Evolutionary conservation across 208 protist species (phyloP), one percentile per base, ranked within the genome.

Genomic region (Wallacemonas collosoma): DNA sequence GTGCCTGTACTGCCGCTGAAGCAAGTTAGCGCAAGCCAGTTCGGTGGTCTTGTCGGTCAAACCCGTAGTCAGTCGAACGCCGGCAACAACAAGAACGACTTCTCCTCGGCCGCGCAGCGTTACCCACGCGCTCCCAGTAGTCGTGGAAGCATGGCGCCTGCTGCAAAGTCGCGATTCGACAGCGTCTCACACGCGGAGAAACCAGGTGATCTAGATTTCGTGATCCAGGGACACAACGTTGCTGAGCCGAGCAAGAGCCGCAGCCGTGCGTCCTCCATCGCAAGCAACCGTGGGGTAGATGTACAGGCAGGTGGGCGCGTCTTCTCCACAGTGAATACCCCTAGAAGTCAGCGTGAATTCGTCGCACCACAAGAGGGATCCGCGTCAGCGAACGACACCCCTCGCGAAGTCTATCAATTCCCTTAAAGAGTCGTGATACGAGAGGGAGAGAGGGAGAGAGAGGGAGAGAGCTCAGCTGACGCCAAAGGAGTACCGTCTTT

Each of bases 161-260:
- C 40, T 12, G 6, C 62, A 51, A 35, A 15, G n/a, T 9, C 45
- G 11, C 36, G 58, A 2, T 12, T 40, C 39, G 38, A 39, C 36
- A 51, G 44, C 48, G 60, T 48, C 38, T 44, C 58, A 7, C 45
- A 51, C 36, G 43, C 43, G 41, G n/a, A 62, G 53, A 44, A 47
- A n/a, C 36, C 26, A 8, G 26, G 3, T 15, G 39, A 70, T 3
- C 15, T 79, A 3, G 60, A 79, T 56, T 39, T 85, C 14, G 45
- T 45, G n/a, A 48, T 80, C 8, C n/a, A 73, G 8, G 80, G 80
- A 2, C 73, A 64, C 36, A 60, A 54, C 7, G 71, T 78, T 4
- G 76, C 43, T 12, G 55, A 55, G 11, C 64, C 70, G 2, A 12
- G 38, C 6, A 64, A 55, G 43, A 70, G 47, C 38, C 72, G 56